Evolutionary conservation across 768 basidiomycete species (phyloP), one percentile per base, ranked within the genome.

Genomic region (Favolaschia claudopus): DNA sequence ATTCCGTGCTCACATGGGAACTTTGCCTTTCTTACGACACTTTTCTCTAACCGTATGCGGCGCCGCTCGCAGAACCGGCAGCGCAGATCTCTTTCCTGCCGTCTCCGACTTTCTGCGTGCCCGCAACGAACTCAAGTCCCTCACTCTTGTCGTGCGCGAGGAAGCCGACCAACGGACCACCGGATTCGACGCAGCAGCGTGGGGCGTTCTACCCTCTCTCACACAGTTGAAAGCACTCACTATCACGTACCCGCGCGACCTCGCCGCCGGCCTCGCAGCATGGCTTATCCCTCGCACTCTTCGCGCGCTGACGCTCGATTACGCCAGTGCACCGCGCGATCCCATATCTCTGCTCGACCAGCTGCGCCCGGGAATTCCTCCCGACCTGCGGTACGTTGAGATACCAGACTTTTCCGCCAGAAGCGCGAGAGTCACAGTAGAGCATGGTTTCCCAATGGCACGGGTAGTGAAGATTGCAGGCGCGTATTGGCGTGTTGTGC

Each of bases 191-290:
- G 86, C 89, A 0, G 82, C 85, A 1, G 78, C 85, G 7, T 91
- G 88, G 89, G 89, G 89, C 10, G 85, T 90, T 8, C 74, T 92
- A 10, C 89, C 89, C 0, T 80, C 80, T 6, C 71, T 92, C 24
- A 70, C 74, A 17, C 76, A 76, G 13, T 69, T 92, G 47, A 79
- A 72, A n/a, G 80, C 78, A 34, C 69, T 91, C 53, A 80, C 77
- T 48, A 87, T 89, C 51, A 84, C 84, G 5, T 84, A 89, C 65
- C 89, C 89, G 2, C 74, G 76, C 59, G 89, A 89, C 68, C 71
- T 91, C 34, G 80, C 86, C 1, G 79, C 87, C 0, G 82, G 85
- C 2, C 73, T 91, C 19, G 88, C 88, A 8, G 79, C 84, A 42
- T 90, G 89, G 88, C 74, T 91, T 27, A 80, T 92, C 31, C 89